Evolutionary conservation across 75 land plant species (phyloP), one percentile per base, ranked within the genome.

Genomic region (Sequoiadendron giganteum): DNA sequence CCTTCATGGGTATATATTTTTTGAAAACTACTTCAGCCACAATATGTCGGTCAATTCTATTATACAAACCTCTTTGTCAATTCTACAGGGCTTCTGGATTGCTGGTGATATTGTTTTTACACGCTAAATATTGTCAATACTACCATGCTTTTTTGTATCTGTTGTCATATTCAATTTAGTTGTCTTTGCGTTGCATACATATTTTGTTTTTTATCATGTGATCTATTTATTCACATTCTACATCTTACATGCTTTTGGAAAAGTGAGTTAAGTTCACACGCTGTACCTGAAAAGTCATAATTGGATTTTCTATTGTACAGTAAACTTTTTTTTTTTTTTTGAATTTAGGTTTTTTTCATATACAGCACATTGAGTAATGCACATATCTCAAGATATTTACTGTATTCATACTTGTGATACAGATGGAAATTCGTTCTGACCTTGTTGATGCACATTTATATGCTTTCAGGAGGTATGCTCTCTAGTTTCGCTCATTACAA

Each of bases 381-480:
- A 7, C 48, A n/a, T 47, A 82, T n/a, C 15, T 54, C 5, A 85
- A 55, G 56, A 49, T 36, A 0, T 30, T 84, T 52, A 39, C 16
- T 40, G 19, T 45, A 9, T 49, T 14, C 32, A 25, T 85, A 49
- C 36, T 25, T 77, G 21, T 89, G 25, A 42, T 83, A 56, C 87
- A 97, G 95, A 90, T 98, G 95, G 99, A 98, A 80, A 92, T 98
- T 77, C 95, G 94, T 40, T 84, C 97, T 86, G 99, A 98, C 89
- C 94, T 98, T 30, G 94, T 98, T 93, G 99, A 98, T 90, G 99
- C 96, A 75, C 99, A 98, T 90, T 87, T 98, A 54, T 98, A 98
- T 91, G 96, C 96, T 85, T 98, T 98, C 83, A 98, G 95, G 84
- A 95, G 98, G 98, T 96, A 47, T 84, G 90, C 78, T 72, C 3